These are phyloP conservation scores for Pseudocercospora fijiensis DNA, from an alignment of 2,329 filamentous ascomycete genomes.

Conservation along the genomic window DNA sequence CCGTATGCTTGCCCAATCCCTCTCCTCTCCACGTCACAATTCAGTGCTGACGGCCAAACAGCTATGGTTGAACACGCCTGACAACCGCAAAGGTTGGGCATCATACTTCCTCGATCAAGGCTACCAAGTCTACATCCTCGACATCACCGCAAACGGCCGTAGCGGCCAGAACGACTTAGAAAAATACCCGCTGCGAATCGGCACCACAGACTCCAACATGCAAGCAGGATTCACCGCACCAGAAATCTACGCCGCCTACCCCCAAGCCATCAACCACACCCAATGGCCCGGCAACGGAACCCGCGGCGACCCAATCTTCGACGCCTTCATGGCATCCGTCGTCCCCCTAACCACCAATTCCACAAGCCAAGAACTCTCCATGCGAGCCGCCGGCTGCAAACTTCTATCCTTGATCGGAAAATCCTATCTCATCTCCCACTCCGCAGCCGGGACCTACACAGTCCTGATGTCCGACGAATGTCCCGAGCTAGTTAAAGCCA, in stretches of 20 bases:
- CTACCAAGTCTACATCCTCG: background rate
- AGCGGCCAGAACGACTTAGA: background rate
- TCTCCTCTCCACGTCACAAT: background rate
- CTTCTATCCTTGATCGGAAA: background rate
- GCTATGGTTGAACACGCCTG: background rate
- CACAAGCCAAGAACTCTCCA: background rate
- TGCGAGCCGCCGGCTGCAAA: background rate
- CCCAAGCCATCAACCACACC: background rate
- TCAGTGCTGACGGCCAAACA: background rate
- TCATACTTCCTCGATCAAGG: background rate
- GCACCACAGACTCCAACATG: background rate
- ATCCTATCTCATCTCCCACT: background rate
- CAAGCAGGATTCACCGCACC: background rate
- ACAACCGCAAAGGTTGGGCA: background rate
- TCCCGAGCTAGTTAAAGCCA: background rate
- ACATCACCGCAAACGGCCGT: background rate
- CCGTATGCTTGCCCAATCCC: background rate
- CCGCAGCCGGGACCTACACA: background rate
- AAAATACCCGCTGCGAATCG: background rate
- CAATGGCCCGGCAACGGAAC: background rate
- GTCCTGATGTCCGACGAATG: background rate
- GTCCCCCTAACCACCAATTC: background rate
- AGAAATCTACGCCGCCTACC: background rate
- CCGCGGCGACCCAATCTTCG: background rate
- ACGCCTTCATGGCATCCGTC: background rate